phyloP scores from a whole-genome alignment of 164 flowering plant species.

The Pachysandra terminalis region DNA sequence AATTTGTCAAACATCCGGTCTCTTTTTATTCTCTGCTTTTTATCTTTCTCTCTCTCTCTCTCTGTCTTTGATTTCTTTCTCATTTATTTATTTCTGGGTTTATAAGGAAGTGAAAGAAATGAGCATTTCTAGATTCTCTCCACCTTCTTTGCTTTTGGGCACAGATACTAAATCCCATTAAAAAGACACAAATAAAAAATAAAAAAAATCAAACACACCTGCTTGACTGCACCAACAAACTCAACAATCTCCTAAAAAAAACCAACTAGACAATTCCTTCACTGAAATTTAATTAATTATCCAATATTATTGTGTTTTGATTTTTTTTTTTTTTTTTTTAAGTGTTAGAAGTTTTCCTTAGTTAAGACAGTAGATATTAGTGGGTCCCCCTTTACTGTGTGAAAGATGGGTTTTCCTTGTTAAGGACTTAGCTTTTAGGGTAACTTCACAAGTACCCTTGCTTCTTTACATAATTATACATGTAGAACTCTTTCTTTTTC shows the following conservation, averaged over 20 bases:
- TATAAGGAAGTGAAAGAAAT: constrained; percentile 35
- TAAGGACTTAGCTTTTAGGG: not conserved
- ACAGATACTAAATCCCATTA: constrained; percentile 19
- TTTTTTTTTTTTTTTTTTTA: too few species aligned
- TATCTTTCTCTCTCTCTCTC: constrained; percentile 27
- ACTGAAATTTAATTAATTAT: too few species aligned
- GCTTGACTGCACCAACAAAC: not conserved
- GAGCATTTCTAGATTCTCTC: constrained; percentile 74
- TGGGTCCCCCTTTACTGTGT: not conserved
- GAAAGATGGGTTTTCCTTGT: not conserved
- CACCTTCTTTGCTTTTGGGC: constrained; percentile 48
- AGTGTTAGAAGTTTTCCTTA: too few species aligned
- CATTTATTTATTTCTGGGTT: constrained; percentile 18
- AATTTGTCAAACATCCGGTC: constrained; percentile 99
- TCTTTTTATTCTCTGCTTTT: constrained; percentile 85
- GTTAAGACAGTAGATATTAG: not conserved
- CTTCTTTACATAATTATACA: too few species aligned
- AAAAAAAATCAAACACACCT: not conserved
- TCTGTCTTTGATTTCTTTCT: constrained; percentile 18
- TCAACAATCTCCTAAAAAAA: not conserved
- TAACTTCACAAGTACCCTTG: not conserved
- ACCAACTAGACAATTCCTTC: not conserved
- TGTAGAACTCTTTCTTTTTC: not conserved
- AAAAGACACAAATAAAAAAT: too few species aligned
- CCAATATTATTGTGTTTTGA: too few species aligned